Evolutionary conservation across 768 basidiomycete species (phyloP).

Genomic region (Rhizopogon rudus): DNA sequence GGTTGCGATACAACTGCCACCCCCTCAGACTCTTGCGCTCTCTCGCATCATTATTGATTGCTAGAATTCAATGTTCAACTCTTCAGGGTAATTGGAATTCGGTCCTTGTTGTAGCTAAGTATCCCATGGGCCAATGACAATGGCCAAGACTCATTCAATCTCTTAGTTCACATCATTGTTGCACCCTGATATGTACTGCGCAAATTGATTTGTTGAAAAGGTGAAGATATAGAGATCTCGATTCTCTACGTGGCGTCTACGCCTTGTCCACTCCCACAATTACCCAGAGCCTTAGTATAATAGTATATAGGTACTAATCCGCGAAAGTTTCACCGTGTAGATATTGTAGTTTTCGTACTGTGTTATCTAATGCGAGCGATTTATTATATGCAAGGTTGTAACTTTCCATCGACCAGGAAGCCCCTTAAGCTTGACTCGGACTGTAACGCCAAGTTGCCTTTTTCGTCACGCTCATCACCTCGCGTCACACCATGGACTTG

Average conservation of each 20-base stretch:
- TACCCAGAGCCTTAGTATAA: neutral
- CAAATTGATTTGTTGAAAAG: neutral
- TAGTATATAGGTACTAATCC: too few species aligned
- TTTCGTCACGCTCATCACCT: neutral
- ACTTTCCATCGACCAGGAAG: neutral
- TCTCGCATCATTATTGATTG: neutral
- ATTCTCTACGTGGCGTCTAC: too few species aligned
- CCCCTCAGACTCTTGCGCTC: neutral
- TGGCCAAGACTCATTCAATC: neutral
- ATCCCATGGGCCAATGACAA: neutral
- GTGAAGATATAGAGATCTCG: too few species aligned
- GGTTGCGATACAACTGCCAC: neutral
- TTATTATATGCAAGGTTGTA: neutral
- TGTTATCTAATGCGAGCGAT: too few species aligned
- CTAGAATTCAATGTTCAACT: neutral
- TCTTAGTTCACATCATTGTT: neutral
- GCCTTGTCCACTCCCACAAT: neutral
- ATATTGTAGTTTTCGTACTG: too few species aligned
- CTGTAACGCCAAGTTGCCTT: neutral
- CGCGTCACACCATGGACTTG: conserved; percentile 8
- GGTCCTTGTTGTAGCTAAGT: neutral
- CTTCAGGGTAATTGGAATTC: neutral
- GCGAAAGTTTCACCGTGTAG: too few species aligned
- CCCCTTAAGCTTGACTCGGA: too few species aligned
- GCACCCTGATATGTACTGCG: neutral